Percentiles rank a stretch among this genome's conserved stretches.
phyloP scores from a whole-genome alignment of 1,284 basidiomycete species.

The Xerocomus minutiporus region DNA sequence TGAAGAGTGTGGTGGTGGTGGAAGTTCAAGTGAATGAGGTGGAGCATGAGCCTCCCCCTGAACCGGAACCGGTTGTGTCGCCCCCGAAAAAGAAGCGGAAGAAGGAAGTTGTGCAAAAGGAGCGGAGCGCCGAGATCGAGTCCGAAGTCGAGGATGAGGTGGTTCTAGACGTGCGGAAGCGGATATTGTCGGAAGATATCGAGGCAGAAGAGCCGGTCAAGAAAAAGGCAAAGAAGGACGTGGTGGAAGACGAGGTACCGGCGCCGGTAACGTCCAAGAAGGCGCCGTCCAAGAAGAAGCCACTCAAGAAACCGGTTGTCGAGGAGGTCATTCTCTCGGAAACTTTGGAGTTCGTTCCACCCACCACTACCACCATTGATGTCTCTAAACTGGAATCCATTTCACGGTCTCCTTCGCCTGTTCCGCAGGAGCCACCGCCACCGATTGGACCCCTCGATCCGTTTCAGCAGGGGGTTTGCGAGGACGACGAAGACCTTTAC shows the following conservation, averaged over 20 bases:
- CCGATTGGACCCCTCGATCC: slow-evolving; percentile 55
- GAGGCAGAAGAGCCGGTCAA: slow-evolving; percentile 41
- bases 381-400: slow-evolving; percentile 42
- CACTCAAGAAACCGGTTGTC: slow-evolving; percentile 33
- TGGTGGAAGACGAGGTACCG: slow-evolving; percentile 27
- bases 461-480: slow-evolving; percentile 56
- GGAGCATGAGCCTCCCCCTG: slow-evolving; percentile 35
- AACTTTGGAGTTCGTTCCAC: slow-evolving; percentile 46
- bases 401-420: slow-evolving; percentile 45
- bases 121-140: slow-evolving; percentile 39
- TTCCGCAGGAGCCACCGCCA: slow-evolving; percentile 34
- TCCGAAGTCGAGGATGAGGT: slow-evolving; percentile 41
- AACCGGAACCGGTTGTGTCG: slow-evolving; percentile 33
- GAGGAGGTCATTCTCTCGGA: slow-evolving; percentile 53
- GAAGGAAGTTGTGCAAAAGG: slow-evolving; percentile 34
- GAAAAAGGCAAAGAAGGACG: slow-evolving; percentile 31
- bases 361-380: slow-evolving; percentile 47
- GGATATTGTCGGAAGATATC: slow-evolving; percentile 29
- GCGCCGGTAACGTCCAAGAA: slow-evolving; percentile 32
- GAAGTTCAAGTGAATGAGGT: slow-evolving; percentile 39
- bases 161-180: slow-evolving; percentile 32
- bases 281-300: slow-evolving; percentile 33
- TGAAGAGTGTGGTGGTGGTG: slow-evolving; percentile 30
- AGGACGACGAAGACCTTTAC: slow-evolving; percentile 91
- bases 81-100: slow-evolving; percentile 45